Conservation (phyloP, 805 yeast species). For the Cyberlindnera mississippiensis region DNA sequence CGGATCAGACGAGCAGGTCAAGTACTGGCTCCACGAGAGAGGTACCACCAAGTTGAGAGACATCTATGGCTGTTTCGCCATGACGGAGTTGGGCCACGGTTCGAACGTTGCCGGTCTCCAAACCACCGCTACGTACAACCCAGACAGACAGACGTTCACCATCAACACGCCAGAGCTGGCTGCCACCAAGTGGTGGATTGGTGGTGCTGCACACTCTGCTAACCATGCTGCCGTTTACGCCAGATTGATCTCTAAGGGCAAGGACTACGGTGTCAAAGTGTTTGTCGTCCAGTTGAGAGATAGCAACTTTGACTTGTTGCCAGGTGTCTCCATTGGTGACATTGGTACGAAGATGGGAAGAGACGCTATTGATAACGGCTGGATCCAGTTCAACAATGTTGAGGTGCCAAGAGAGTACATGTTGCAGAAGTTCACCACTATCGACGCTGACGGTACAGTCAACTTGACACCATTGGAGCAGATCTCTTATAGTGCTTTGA, state of each 20-base stretch:
- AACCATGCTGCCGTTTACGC: slow-evolving; percentile 84
- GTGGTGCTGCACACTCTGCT: slow-evolving; percentile 95
- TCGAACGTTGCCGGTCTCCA: slow-evolving; percentile 91
- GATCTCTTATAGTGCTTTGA: slow-evolving; percentile 79
- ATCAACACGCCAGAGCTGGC: slow-evolving; percentile 87
- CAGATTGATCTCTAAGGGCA: slow-evolving; percentile 70
- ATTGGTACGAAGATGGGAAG: slow-evolving; percentile 95
- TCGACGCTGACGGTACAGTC: slow-evolving; percentile 66
- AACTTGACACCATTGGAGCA: slow-evolving; percentile 78
- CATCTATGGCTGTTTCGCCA: slow-evolving; percentile 78
- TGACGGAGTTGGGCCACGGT: slow-evolving; percentile 93
- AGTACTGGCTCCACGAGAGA: slow-evolving; percentile 74
- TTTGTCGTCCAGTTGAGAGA: slow-evolving; percentile 92
- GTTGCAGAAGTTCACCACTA: slow-evolving; percentile 76
- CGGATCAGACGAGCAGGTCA: slow-evolving; percentile 80
- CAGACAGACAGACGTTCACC: slow-evolving; percentile 57
- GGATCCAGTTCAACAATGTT: slow-evolving; percentile 88
- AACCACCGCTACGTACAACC: slow-evolving; percentile 83
- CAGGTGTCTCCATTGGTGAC: slow-evolving; percentile 85
- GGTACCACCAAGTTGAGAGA: slow-evolving; percentile 59
- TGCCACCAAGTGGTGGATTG: slow-evolving; percentile 98
- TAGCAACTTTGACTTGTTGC: slow-evolving; percentile 51
- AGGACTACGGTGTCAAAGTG: slow-evolving; percentile 91
- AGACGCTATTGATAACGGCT: slow-evolving; percentile 93
- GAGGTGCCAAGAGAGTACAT: slow-evolving; percentile 68